Base-by-base conservation (phyloP, 441 rosid species). In the Breynia disticha region DNA sequence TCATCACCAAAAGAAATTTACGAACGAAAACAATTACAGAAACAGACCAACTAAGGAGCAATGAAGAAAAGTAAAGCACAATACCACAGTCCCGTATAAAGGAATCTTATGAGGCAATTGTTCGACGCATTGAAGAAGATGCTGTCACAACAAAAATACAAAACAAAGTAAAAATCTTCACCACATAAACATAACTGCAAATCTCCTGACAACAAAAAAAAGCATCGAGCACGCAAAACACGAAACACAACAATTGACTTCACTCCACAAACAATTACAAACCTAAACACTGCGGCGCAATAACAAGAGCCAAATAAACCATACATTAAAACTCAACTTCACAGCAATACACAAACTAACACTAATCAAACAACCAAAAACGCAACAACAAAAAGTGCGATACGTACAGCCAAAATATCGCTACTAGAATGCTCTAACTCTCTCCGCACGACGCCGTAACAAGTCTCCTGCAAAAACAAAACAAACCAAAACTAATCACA, bases 101-200 rank as follows among this genome's bases (percentile, higher is more conserved):
- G 99, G 94, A 77, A 80, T 76, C 79, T 90, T 90, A 79, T 87
- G 97, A 67, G 99, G 99, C 79, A 94, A 77, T 60, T 87, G 94
- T 54, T 83, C 85, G 10, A 88, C 85, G 56, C 97, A 90, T 56
- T 83, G 84, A 50, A 90, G 74, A 69, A 94, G 74, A 66, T 68
- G 83, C 97, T 90, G 96, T 46, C 55, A 61, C 37, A 48, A 35
- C 65, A 61, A 54, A 46, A 57, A 39, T 18, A 16, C 3, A 59
- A 45, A 5, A 50, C 48, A 35, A 52, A 67, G 21, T n/a, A 16
- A 2, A 28, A 32, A 56, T 51, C 44, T 28, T 28, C 35, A 28
- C 50, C 52, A 14, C 17, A 17, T 20, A 9, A 28, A 3, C 37
- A 16, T 19, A 49, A 49, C 11, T 45, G 11, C 32, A 24, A 11